Conservation (phyloP, 805 yeast species). For the Schwanniomyces yamadae region DNA sequence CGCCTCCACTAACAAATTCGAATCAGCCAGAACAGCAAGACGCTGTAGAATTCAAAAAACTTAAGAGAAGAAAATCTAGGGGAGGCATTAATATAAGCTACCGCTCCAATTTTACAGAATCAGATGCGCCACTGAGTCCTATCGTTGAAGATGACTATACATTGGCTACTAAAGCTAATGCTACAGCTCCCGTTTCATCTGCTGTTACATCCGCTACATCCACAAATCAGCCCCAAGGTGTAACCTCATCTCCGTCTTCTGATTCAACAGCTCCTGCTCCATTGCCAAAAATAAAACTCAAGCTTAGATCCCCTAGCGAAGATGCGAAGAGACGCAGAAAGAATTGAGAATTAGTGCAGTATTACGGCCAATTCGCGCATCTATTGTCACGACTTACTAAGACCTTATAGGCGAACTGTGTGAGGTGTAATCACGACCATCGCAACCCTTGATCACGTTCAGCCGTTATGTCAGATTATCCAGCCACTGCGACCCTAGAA, state of each 20-base stretch:
- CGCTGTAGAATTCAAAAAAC: slow-evolving; percentile 5
- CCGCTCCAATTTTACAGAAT: no score
- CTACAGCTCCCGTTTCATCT: no score
- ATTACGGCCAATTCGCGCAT: no score
- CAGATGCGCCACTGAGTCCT: no score
- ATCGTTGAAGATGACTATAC: no score
- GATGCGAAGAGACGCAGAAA: slow-evolving; percentile 4
- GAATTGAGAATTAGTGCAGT: no score
- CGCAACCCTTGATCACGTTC: no score
- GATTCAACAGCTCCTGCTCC: slow-evolving; percentile 1
- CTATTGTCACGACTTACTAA: no score
- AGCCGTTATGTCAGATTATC: no score
- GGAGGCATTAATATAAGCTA: slow-evolving; percentile 23
- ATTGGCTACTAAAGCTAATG: not conserved
- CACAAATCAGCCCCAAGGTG: not conserved
- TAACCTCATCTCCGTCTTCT: slow-evolving; percentile 1
- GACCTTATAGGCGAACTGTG: no score
- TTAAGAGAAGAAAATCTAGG: slow-evolving; percentile 27
- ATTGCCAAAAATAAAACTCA: slow-evolving; percentile 12
- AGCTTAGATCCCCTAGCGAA: slow-evolving; percentile 5
- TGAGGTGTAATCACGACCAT: no score
- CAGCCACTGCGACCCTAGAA: no score
- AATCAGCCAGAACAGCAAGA: slow-evolving; percentile 7
- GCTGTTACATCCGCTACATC: not conserved
- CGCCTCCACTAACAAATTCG: slow-evolving; percentile 1